Conservation (phyloP, 495 filamentous ascomycete species). For the Penicilliopsis zonata region DNA sequence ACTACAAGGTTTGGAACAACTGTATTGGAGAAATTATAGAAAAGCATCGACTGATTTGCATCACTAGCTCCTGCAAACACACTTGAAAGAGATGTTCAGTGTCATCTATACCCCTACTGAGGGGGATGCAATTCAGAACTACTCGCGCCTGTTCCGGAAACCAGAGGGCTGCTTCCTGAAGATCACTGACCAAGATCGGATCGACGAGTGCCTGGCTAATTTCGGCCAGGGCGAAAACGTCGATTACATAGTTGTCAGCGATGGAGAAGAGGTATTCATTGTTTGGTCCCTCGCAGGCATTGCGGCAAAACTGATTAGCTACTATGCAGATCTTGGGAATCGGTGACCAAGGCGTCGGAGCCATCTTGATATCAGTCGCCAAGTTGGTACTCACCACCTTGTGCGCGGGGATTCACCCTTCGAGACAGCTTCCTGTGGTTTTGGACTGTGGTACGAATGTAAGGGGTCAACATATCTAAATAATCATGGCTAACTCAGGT, state of each 20-base stretch:
- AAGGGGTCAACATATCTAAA: slow-evolving; percentile 1
- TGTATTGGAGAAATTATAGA: no score
- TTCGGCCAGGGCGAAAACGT: slow-evolving; percentile 64
- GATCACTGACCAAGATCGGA: slow-evolving; percentile 36
- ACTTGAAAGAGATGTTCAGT: slow-evolving; percentile 77
- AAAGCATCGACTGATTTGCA: neutral
- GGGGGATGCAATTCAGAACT: slow-evolving; percentile 82
- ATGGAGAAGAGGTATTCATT: slow-evolving; percentile 46
- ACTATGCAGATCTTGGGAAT: slow-evolving; percentile 68
- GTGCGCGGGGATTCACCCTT: slow-evolving; percentile 77
- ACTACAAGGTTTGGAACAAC: slow-evolving; percentile 44
- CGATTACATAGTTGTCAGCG: slow-evolving; percentile 83
- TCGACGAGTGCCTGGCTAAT: slow-evolving; percentile 50
- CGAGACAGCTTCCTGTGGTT: slow-evolving; percentile 67
- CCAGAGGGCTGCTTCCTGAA: slow-evolving; percentile 62
- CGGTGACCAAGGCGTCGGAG: slow-evolving; percentile 84
- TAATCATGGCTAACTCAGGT: slow-evolving; percentile 5
- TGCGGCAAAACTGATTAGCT: neutral
- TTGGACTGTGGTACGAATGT: slow-evolving; percentile 81
- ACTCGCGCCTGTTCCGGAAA: slow-evolving; percentile 63
- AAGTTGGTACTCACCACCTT: slow-evolving; percentile 74
- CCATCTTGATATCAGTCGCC: slow-evolving; percentile 72
- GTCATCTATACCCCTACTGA: slow-evolving; percentile 88
- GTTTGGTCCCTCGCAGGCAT: neutral
- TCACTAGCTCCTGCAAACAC: slow-evolving; percentile 44